Evolutionary conservation across 192 early-diverging fungal genomes (phyloP).

Genomic region (Phlyctochytrium planicorne): DNA sequence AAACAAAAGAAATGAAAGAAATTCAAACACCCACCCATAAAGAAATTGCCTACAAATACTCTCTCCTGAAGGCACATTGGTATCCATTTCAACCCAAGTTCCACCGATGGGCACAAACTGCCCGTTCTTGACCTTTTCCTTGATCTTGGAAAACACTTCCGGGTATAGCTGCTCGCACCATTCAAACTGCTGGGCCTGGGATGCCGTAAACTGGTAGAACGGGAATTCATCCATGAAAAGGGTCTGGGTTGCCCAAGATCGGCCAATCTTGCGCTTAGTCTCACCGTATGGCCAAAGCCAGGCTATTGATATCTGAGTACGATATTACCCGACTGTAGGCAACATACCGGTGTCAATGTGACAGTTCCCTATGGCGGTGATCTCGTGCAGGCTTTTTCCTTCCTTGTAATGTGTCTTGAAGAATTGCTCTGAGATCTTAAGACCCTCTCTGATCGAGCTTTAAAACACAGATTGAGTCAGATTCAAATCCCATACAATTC

Average conservation of each 20-base stretch:
- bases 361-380: conserved; percentile 86
- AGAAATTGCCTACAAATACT: conserved; percentile 90
- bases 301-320: too few relatives aligned
- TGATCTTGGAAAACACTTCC: conserved; percentile 71
- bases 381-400: conserved; percentile 61
- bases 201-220: conserved; percentile 87
- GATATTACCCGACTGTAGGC: too few relatives aligned
- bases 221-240: conserved; percentile 81
- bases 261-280: conserved; percentile 82
- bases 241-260: conserved; percentile 41
- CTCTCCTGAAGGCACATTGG: conserved; percentile 97
- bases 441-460: conserved; percentile 37
- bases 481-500: not conserved
- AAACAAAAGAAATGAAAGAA: not conserved
- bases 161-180: conserved; percentile 88
- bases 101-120: conserved; percentile 93
- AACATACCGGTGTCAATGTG: conserved; percentile 75
- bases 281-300: conserved; percentile 99
- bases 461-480: not conserved
- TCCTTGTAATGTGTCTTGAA: conserved; percentile 55
- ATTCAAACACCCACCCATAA: conserved; percentile 68
- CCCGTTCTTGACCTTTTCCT: conserved; percentile 65
- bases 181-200: conserved; percentile 96
- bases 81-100: conserved; percentile 99
- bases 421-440: conserved; percentile 63